These are phyloP conservation scores for Moesziomyces sp. DNA, from an alignment of 1,284 basidiomycete species.

Conservation along the genomic window DNA sequence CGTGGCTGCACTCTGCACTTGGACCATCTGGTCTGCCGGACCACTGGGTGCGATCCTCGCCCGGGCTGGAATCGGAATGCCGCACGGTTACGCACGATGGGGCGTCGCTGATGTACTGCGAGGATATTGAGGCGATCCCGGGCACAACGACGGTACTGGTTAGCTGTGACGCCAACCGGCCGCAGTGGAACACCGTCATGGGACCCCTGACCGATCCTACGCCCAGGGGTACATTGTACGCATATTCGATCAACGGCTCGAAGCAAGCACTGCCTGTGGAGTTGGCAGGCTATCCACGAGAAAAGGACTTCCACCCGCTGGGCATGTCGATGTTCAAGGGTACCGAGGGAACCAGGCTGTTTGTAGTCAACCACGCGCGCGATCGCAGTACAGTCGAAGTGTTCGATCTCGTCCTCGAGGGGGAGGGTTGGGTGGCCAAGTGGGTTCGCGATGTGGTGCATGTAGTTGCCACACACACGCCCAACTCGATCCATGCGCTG, in stretches of 20 bases:
- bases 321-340: slow-evolving; percentile 17
- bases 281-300: slow-evolving; percentile 15
- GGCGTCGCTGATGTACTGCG: slow-evolving; percentile 28
- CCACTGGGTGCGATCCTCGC: slow-evolving; percentile 19
- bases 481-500: slow-evolving; percentile 76
- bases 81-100: slow-evolving; percentile 1
- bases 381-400: slow-evolving; percentile 20
- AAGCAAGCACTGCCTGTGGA: slow-evolving; percentile 8
- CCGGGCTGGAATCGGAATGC: not conserved
- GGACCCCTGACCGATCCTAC: slow-evolving; percentile 17
- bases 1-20: slow-evolving; percentile 26
- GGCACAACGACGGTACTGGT: slow-evolving; percentile 22
- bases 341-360: not conserved
- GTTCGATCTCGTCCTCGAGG: slow-evolving; percentile 11
- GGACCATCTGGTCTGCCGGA: slow-evolving; percentile 20
- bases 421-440: slow-evolving; percentile 11
- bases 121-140: slow-evolving; percentile 30
- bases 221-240: slow-evolving; percentile 26
- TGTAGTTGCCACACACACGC: slow-evolving; percentile 61
- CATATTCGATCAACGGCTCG: not conserved
- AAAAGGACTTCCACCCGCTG: slow-evolving; percentile 34
- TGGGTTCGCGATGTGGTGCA: slow-evolving; percentile 23
- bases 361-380: slow-evolving; percentile 34
- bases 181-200: slow-evolving; percentile 48
- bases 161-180: slow-evolving; percentile 38